Conservation (phyloP, 441 rosid species). For the Erodium texanum region DNA sequence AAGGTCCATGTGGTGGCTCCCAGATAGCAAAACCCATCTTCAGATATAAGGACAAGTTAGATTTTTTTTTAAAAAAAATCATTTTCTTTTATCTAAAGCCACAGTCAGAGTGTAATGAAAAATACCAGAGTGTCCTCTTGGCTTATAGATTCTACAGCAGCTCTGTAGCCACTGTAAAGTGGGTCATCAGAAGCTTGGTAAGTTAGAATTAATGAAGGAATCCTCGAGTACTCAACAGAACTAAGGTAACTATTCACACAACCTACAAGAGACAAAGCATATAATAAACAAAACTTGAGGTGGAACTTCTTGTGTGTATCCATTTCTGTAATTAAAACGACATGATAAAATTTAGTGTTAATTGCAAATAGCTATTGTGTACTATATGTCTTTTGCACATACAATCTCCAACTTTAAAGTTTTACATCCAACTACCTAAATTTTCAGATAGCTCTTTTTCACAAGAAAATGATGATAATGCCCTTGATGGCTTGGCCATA, state of each 20-base stretch:
- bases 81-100: constrained; percentile 3
- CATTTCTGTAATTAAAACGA: not conserved
- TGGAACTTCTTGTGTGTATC: not conserved
- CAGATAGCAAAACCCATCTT: constrained; percentile 64
- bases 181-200: constrained; percentile 60
- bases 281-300: not conserved
- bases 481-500: too few species aligned
- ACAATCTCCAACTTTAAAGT: too few species aligned
- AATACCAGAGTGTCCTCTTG: constrained; percentile 64
- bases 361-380: too few species aligned
- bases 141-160: constrained; percentile 58
- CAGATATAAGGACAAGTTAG: not conserved
- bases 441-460: too few species aligned
- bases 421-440: too few species aligned
- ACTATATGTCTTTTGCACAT: too few species aligned
- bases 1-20: constrained; percentile 79
- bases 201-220: constrained; percentile 53
- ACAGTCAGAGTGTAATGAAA: constrained; percentile 14
- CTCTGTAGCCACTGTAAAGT: constrained; percentile 55
- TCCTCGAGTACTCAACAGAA: constrained; percentile 41
- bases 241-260: constrained; percentile 48
- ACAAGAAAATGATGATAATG: too few species aligned
- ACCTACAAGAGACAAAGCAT: constrained; percentile 29
- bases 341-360: not conserved
- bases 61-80: constrained; percentile 1